Percentiles rank a stretch among this genome's conserved stretches.
Evolutionary conservation across 2,329 filamentous ascomycete genomes (phyloP).

Genomic region (Sporothrix pseudoabietina): DNA sequence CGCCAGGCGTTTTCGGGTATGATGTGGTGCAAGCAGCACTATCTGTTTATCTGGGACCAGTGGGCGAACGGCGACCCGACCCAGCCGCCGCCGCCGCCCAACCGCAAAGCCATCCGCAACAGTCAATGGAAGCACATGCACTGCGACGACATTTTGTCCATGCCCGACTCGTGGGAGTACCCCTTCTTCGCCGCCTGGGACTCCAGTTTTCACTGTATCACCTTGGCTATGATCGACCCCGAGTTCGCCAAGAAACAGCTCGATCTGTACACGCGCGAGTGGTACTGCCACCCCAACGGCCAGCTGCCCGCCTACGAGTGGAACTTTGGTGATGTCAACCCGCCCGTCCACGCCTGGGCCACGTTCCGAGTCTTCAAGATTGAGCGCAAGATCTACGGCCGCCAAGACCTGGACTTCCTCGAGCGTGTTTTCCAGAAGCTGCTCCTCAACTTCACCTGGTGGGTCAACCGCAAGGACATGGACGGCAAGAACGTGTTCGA

Average conservation of each 20-base stretch:
- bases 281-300: conserved; percentile 98
- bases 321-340: conserved; percentile 98
- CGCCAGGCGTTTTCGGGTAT: conserved; percentile 92
- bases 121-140: conserved; percentile 92
- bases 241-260: conserved; percentile 98
- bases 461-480: conserved; percentile 94
- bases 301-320: conserved; percentile 91
- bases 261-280: conserved; percentile 92
- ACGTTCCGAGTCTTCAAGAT: conserved; percentile 98
- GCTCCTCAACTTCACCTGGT: conserved; percentile 97
- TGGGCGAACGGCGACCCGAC: conserved; percentile 94
- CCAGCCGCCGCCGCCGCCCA: conserved; percentile 81
- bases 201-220: conserved; percentile 94
- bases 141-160: conserved; percentile 91
- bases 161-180: conserved; percentile 99
- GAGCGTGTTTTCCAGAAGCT: conserved; percentile 97
- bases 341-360: conserved; percentile 94
- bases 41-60: conserved; percentile 95
- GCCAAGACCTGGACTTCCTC: conserved; percentile 91
- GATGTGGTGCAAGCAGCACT: conserved; percentile 98
- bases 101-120: conserved; percentile 80
- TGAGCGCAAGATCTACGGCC: conserved; percentile 93
- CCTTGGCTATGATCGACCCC: conserved; percentile 93
- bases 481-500: conserved; percentile 98
- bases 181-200: conserved; percentile 98